Evolutionary conservation across 73 alveolate species (phyloP).

Genomic region (Paraurostyla sp.): DNA sequence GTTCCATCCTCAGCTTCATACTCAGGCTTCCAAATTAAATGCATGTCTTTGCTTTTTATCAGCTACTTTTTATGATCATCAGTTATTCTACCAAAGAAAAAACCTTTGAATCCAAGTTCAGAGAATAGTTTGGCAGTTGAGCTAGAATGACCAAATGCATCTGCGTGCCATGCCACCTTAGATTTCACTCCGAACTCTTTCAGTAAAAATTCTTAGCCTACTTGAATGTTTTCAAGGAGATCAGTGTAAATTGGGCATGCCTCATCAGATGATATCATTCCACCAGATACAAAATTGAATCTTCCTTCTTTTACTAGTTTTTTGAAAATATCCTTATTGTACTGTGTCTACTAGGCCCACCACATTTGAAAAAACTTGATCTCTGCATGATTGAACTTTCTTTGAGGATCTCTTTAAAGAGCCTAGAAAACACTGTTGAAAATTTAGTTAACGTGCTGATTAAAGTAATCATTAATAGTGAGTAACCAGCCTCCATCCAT

Average conservation of each 20-base stretch:
- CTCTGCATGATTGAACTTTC: conserved; percentile 90
- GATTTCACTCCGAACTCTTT: conserved; percentile 67
- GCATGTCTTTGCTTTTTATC: not conserved
- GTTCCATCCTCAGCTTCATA: conserved; percentile 59
- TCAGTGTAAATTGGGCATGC: conserved; percentile 68
- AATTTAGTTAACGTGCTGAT: conserved; percentile 30
- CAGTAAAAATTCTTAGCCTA: conserved; percentile 50
- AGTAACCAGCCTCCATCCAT: conserved; percentile 93
- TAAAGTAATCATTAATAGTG: conserved; percentile 81
- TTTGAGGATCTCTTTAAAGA: conserved; percentile 54
- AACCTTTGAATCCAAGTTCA: conserved; percentile 59
- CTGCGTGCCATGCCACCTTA: conserved; percentile 28
- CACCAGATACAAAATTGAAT: conserved; percentile 91
- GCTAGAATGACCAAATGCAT: conserved; percentile 30
- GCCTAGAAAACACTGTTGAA: conserved; percentile 57
- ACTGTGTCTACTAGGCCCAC: conserved; percentile 84
- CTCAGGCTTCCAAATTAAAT: conserved; percentile 50
- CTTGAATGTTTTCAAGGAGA: not conserved
- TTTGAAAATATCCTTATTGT: conserved; percentile 75
- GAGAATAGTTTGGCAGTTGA: not conserved
- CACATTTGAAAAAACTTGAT: conserved; percentile 88
- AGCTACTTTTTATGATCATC: conserved; percentile 40
- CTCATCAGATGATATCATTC: conserved; percentile 94
- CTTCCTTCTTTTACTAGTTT: conserved; percentile 82
- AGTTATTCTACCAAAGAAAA: conserved; percentile 51